Evolutionary conservation across 1,139 yeast genomes (phyloP), one percentile per base, ranked within the genome.

Genomic region (Cylindricascospora bacillispora): DNA sequence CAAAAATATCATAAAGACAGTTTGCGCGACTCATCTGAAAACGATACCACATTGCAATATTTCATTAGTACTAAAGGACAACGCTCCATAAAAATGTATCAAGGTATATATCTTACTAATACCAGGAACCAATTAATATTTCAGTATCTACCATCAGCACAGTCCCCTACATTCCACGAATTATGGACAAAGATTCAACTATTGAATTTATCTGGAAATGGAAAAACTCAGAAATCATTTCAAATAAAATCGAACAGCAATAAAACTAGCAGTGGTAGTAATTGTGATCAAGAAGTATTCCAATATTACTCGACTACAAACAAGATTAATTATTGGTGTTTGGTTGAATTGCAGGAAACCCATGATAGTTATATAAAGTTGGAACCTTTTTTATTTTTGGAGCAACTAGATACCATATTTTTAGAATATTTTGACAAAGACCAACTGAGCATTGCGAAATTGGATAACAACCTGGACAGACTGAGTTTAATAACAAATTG

Each of bases 341-440:
- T 49, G 17, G 23, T 21, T 14, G 13, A 17, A 13, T 15, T 21
- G n/a, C 12, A 18, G n/a, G 14, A 25, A 12, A 15, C 18, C 14
- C 14, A 26, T n/a, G n/a, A n/a, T n/a, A n/a, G n/a, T n/a, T n/a
- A n/a, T n/a, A n/a, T n/a, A n/a, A 15, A 15, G 10, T n/a, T 39
- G 14, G 43, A 43, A 9, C 45, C 52, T 2, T 32, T 34, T 26
- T 34, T 40, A 11, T 34, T 49, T 12, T 15, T 51, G 31, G 46
- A 40, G 25, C 32, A 36, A 11, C 31, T 49, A n/a, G 54, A 51
- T 26, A 22, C 25, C 15, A 28, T 34, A 19, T 33, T 50, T 13
- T 25, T 49, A 25, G 45, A 42, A 18, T 51, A 52, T 34, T 52
- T 50, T 27, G 52, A 48, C 31, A 52, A 49, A 26, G 48, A 47